Evolutionary conservation across 2,329 filamentous ascomycete species (phyloP), one percentile per base, ranked within the genome.

Genomic region (Didymella segeticola): DNA sequence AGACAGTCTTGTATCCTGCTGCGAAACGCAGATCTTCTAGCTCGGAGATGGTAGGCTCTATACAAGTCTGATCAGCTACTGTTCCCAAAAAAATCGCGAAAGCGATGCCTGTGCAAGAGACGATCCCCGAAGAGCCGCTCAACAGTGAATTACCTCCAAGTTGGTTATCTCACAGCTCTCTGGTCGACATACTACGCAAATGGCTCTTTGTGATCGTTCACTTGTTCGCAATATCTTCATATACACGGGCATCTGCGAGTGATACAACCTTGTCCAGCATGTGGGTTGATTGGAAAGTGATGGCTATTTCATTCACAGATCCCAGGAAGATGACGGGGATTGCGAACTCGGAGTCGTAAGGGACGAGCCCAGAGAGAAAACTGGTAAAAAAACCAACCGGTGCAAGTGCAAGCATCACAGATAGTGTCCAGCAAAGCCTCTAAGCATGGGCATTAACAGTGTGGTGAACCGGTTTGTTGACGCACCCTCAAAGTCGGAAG

Each of bases 401-500:
- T 0, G 67, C 61, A 8, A 37, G 31, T 9, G 48, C 60, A 20
- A 61, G 52, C 22, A 47, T 58, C 30, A 68, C 72, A 42, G 71
- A 66, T 3, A 64, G 43, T 1, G 34, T 17, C 68, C 69, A 73
- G 37, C 64, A 58, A 2, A 46, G 36, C 20, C 41, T 27, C 20
- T 72, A 43, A 22, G 56, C 56, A 8, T 50, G 22, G 0, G 52
- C 23, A 37, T 70, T 58, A 2, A 60, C 67, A 26, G 60, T 66
- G 19, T 61, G 60, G 3, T 50, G 59, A 43, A 66, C 71, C 47
- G 68, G 70, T 14, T 71, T 57, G 1, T 58, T 65, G 19, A 73
- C 60, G 0, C 62, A 4, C 71, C 72, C n/a, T 76, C 76, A 2
- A 79, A 68, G 4, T 67, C 67, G 66, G 75, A 77, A 12, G 79